A percentile compares a stretch with the other conserved stretches of the same genome.
phyloP scores from a whole-genome alignment of 306 rosid species.

The Casuarina glauca region DNA sequence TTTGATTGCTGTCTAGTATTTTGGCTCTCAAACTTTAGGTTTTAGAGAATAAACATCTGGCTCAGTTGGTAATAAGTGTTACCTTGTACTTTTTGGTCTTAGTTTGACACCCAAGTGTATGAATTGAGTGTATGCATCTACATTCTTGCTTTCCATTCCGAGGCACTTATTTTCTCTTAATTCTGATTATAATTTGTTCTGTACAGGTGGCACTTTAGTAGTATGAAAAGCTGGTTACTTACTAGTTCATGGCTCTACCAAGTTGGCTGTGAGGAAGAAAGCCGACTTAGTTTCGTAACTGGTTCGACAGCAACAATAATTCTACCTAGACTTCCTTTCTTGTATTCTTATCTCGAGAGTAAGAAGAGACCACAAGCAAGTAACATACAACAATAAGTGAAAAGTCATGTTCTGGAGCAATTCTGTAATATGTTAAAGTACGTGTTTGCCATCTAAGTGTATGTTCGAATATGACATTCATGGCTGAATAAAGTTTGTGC shows the following conservation, averaged over 20 bases:
- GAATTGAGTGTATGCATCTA: no score
- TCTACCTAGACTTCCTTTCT: neutral
- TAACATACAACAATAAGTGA: neutral
- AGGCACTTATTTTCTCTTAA: slow-evolving; percentile 3
- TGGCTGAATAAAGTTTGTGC: neutral
- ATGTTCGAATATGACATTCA: neutral
- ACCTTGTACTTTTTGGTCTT: no score
- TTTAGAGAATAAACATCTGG: no score
- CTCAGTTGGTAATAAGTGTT: no score
- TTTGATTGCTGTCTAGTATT: no score
- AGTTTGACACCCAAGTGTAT: no score
- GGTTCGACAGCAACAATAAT: neutral
- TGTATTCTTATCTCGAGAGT: neutral
- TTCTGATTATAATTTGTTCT: slow-evolving; percentile 28
- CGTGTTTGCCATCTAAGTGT: neutral
- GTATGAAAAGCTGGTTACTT: neutral
- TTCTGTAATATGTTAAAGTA: neutral
- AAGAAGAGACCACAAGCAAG: neutral
- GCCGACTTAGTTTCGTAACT: slow-evolving; percentile 2
- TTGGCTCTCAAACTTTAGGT: no score
- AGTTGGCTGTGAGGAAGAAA: neutral
- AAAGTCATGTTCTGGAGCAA: neutral
- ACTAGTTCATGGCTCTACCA: neutral
- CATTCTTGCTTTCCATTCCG: slow-evolving; percentile 8
- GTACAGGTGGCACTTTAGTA: slow-evolving; percentile 41